Conservation (phyloP, 768 basidiomycete species). For the Lactifluus subvellereus region DNA sequence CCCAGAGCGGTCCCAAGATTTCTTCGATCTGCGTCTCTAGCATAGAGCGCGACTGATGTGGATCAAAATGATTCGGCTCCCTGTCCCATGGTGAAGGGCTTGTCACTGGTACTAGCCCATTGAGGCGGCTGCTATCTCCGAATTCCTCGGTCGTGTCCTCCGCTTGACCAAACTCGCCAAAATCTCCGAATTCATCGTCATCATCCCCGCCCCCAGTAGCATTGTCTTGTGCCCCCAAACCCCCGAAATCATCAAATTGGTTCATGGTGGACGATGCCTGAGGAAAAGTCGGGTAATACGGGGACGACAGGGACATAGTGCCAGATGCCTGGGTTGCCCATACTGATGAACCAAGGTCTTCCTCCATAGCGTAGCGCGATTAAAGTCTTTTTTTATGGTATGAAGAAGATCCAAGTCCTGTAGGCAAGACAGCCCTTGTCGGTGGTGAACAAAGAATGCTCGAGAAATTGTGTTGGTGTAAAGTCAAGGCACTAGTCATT, state of each 20-base stretch:
- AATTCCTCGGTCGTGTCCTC: constrained; percentile 35
- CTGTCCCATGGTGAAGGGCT: constrained; percentile 44
- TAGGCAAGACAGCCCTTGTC: background rate
- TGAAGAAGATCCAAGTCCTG: background rate
- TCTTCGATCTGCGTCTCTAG: constrained; percentile 59
- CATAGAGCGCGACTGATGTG: constrained; percentile 51
- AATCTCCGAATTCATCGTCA: constrained; percentile 82
- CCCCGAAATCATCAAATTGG: constrained; percentile 47
- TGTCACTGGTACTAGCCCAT: constrained; percentile 36
- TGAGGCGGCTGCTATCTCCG: constrained; percentile 34
- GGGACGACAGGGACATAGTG: constrained; percentile 14
- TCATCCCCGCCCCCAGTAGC: constrained; percentile 36
- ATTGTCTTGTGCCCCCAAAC: constrained; percentile 47
- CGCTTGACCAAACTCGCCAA: constrained; percentile 79
- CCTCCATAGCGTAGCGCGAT: constrained; percentile 46
- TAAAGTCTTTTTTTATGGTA: background rate
- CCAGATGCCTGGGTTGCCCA: constrained; percentile 48
- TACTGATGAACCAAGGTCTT: constrained; percentile 69
- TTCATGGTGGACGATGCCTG: constrained; percentile 26
- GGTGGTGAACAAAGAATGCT: background rate
- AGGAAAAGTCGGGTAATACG: constrained; percentile 18
- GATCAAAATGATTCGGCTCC: constrained; percentile 59
- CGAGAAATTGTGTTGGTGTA: background rate
- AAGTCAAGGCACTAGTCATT: background rate
- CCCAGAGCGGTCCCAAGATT: constrained; percentile 64